Base-by-base conservation (phyloP, 1,139 yeast genomes). In the Yarrowia galli region DNA sequence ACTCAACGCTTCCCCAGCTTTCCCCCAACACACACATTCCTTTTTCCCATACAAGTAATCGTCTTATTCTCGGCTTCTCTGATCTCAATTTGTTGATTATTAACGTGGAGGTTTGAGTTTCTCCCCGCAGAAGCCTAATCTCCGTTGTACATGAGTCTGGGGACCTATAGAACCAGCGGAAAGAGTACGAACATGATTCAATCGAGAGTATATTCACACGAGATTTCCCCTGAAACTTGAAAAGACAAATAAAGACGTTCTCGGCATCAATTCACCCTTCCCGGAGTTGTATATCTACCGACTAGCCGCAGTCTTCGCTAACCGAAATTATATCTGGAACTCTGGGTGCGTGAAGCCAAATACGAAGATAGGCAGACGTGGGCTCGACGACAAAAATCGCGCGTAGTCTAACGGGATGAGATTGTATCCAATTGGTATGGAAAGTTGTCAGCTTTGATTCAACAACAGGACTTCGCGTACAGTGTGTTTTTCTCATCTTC, bases 121-220 rank as follows among this genome's bases (percentile, higher is more conserved):
- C 45, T 23, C 60, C 60, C 60, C 60, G 60, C 60, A 53, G 20
- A 53, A 53, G 45, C 10, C 18, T 22, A 53, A 38, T 53, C 58
- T 51, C 58, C 42, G 23, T 28, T 28, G 32, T 51, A 49, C 13
- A 9, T 18, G 23, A n/a, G 12, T n/a, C 38, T 49, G 23, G 40
- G 32, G 18, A 28, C 15, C 9, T n/a, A 25, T 25, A 8, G n/a
- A 3, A 6, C 4, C 36, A 4, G n/a, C 2, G 48, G 28, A 10
- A 15, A 22, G 53, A 1, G 36, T 18, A 9, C 5, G 10, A 18
- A 32, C 16, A 12, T n/a, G 23, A 8, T 16, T 32, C 38, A 49
- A 49, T 25, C n/a, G 53, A n/a, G 15, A 15, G 38, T 25, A 13
- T n/a, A n/a, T 48, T 28, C 7, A 22, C 2, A 9, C 8, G 8